A percentile compares a stretch with the other conserved stretches of the same genome.
These are phyloP conservation scores for Nymphaea thermarum DNA, from an alignment of 164 flowering plant genomes.

Conservation along the genomic window DNA sequence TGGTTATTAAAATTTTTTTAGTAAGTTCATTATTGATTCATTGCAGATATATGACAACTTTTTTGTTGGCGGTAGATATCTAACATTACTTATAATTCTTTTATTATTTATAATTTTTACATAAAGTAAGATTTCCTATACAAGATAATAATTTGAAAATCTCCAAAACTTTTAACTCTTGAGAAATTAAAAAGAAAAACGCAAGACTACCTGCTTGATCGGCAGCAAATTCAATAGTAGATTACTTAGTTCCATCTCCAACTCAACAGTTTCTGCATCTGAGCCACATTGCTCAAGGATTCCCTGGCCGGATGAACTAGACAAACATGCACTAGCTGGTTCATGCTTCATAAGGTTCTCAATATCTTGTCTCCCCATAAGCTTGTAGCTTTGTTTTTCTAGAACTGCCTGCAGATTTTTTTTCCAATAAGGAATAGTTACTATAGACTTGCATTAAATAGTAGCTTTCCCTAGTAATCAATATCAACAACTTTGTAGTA, in stretches of 20 bases:
- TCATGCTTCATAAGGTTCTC: slow-evolving; percentile 85
- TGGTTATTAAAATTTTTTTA: no score
- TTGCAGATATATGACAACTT: no score
- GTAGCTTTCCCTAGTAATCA: background rate
- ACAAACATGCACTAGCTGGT: slow-evolving; percentile 73
- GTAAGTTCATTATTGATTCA: no score
- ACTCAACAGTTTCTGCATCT: slow-evolving; percentile 48
- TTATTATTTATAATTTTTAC: no score
- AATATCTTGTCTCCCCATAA: slow-evolving; percentile 92
- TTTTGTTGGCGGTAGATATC: no score
- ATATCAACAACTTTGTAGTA: no score
- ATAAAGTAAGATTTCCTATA: no score
- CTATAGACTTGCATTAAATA: background rate
- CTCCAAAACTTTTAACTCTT: no score
- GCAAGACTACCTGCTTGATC: slow-evolving; percentile 67
- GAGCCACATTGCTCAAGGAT: slow-evolving; percentile 22
- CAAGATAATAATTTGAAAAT: no score
- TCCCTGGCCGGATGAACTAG: slow-evolving; percentile 36
- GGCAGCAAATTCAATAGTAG: slow-evolving; percentile 65
- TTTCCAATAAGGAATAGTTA: background rate
- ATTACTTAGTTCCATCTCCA: slow-evolving; percentile 67
- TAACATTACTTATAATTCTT: no score
- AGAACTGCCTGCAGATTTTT: slow-evolving; percentile 79
- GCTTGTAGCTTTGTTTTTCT: slow-evolving; percentile 98
- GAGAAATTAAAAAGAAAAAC: no score